Base-by-base conservation (phyloP, 75 land plant species). In the Sequoiadendron giganteum region DNA sequence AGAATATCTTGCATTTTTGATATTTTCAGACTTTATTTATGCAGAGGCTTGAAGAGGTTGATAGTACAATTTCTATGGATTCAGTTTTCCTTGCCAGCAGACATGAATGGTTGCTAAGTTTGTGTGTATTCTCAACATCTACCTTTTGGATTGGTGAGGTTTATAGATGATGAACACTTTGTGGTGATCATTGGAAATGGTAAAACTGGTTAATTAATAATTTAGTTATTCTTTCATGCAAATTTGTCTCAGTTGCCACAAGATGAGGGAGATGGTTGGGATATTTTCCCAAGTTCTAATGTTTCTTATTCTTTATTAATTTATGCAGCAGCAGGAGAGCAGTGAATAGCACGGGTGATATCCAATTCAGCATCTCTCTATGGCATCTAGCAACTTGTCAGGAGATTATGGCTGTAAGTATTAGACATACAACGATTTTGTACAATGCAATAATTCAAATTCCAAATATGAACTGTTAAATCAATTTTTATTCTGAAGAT, bases 391-490 rank as follows among this genome's bases (percentile, higher is more conserved):
- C 32, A 52, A 15, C 52, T 30, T 84, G 54, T 15, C 85, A 19
- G 85, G 85, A 32, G 85, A 84, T 84, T 84, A 84, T 30, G 56
- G 85, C 54, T 6, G 85, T 84, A n/a, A 11, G 85, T 84, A 55
- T 55, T 55, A 55, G 16, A 55, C 56, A 3, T 55, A 16, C 16
- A 14, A 55, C 3, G 15, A 13, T 36, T 55, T 55, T 55, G 56
- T 49, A 49, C 16, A 55, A 55, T 55, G 16, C 56, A 55, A 55
- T 55, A 55, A 14, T 14, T 55, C 16, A 15, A 15, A 55, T 13
- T 55, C 56, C 18, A 55, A 55, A 55, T 55, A 15, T 55, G 56
- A 55, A 0, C 56, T 55, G 56, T 55, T 15, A 14, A 3, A 0
- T 55, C 16, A 2, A 3, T 55, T 55, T 14, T 49, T 4, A 15